These are phyloP conservation scores for Tetrahymena borealis DNA, from an alignment of 73 alveolate species.

Conservation along the genomic window DNA sequence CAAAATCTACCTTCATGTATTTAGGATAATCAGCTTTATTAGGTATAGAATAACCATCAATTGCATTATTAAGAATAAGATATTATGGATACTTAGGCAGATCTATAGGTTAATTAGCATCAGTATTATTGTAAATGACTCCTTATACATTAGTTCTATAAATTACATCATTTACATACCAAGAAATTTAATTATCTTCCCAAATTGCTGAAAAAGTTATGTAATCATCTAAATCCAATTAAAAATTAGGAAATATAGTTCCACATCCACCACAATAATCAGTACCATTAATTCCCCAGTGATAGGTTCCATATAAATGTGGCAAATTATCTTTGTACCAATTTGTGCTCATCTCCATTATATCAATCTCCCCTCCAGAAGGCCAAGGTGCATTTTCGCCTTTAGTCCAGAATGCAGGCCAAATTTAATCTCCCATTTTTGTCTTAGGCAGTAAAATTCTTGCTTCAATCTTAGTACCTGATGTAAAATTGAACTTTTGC, in stretches of 20 bases:
- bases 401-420: not conserved
- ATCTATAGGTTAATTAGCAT: not conserved
- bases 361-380: not conserved
- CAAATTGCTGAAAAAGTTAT: not conserved
- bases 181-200: not conserved
- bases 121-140: not conserved
- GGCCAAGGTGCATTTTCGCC: not conserved
- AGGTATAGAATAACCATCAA: not conserved
- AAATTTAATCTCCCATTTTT: not conserved
- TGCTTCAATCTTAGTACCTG: not conserved
- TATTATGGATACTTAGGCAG: not conserved
- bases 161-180: not conserved
- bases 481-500: not conserved
- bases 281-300: not conserved
- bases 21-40: not conserved
- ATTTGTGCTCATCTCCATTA: not conserved
- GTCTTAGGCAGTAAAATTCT: not conserved
- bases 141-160: not conserved
- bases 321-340: not conserved
- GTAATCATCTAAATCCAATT: not conserved
- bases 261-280: not conserved
- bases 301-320: not conserved
- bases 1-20: not conserved
- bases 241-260: not conserved
- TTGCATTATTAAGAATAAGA: not conserved